Evolutionary conservation across 306 rosid species (phyloP).

Genomic region (Pyrus bretschneideri): DNA sequence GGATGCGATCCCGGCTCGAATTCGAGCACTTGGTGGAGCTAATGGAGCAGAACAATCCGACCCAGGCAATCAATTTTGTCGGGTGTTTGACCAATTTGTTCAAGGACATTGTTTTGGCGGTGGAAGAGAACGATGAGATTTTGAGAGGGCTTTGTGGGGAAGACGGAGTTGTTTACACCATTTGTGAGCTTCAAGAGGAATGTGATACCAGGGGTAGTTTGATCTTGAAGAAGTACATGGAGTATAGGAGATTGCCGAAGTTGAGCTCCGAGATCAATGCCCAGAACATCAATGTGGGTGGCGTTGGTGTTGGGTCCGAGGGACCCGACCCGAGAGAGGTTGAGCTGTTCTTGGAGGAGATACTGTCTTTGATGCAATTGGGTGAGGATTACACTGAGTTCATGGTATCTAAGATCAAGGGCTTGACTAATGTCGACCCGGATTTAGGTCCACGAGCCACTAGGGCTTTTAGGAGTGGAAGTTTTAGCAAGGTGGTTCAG

Average conservation of each 20-base stretch:
- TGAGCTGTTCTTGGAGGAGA: conserved; percentile 80
- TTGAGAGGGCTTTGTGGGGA: conserved; percentile 84
- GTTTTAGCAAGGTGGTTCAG: conserved; percentile 78
- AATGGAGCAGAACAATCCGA: conserved; percentile 45
- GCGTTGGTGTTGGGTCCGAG: conserved; percentile 61
- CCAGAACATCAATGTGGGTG: conserved; percentile 76
- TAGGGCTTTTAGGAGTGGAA: conserved; percentile 79
- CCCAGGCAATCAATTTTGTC: conserved; percentile 49
- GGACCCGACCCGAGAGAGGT: conserved; percentile 89
- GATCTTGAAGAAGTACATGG: conserved; percentile 89
- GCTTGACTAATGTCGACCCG: conserved; percentile 70
- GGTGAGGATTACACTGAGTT: conserved; percentile 93
- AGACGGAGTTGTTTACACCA: conserved; percentile 89
- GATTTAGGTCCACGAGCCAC: conserved; percentile 87
- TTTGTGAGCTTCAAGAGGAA: conserved; percentile 96
- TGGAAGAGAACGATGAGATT: conserved; percentile 77
- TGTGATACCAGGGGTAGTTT: conserved; percentile 79
- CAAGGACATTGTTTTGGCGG: conserved; percentile 75
- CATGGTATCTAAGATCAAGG: conserved; percentile 80
- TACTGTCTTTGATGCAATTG: conserved; percentile 70
- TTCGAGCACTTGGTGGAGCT: conserved; percentile 72
- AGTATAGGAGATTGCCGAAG: conserved; percentile 66
- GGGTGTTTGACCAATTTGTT: conserved; percentile 82
- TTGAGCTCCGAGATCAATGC: conserved; percentile 79
- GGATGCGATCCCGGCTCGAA: conserved; percentile 79